Percentiles rank a stretch among this genome's conserved stretches.
Evolutionary conservation across 768 basidiomycete species (phyloP).

Genomic region (Gelatoporia subvermispora): DNA sequence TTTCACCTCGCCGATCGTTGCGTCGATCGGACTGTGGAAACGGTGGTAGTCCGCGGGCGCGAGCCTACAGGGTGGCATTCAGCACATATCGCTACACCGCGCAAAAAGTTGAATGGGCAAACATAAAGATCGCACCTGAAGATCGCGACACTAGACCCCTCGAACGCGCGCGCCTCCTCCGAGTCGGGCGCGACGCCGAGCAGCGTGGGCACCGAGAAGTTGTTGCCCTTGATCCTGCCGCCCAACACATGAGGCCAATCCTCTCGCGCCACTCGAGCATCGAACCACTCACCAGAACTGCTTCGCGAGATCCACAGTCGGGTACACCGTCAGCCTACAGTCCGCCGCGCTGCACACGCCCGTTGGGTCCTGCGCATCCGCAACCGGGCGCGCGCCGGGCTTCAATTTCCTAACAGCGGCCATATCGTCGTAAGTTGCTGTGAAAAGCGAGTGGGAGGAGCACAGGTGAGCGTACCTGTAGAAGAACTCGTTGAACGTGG

Average conservation of each 20-base stretch:
- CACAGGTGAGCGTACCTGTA: conserved; percentile 35
- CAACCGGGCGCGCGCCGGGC: conserved; percentile 55
- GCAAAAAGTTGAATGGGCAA: no score
- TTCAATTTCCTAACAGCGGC: conserved; percentile 49
- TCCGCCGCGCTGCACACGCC: conserved; percentile 68
- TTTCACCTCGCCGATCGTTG: conserved; percentile 37
- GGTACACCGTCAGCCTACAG: conserved; percentile 67
- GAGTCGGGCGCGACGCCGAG: conserved; percentile 42
- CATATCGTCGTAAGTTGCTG: not conserved
- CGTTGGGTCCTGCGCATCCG: conserved; percentile 44
- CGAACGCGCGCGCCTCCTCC: conserved; percentile 36
- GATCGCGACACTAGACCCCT: conserved; percentile 51
- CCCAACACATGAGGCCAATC: not conserved
- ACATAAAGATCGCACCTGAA: conserved; percentile 37
- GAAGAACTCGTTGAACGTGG: conserved; percentile 80
- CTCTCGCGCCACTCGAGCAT: not conserved
- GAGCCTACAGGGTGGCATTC: conserved; percentile 28
- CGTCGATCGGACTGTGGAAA: conserved; percentile 69
- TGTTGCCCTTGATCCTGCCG: conserved; percentile 59
- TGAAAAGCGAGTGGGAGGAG: not conserved
- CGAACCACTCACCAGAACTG: conserved; percentile 55
- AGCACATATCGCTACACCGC: no score
- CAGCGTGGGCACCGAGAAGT: conserved; percentile 63
- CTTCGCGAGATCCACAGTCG: conserved; percentile 50
- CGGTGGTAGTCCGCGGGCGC: conserved; percentile 82